Evolutionary conservation across 495 filamentous ascomycete species (phyloP).

Genomic region (Penicillium goetzii): DNA sequence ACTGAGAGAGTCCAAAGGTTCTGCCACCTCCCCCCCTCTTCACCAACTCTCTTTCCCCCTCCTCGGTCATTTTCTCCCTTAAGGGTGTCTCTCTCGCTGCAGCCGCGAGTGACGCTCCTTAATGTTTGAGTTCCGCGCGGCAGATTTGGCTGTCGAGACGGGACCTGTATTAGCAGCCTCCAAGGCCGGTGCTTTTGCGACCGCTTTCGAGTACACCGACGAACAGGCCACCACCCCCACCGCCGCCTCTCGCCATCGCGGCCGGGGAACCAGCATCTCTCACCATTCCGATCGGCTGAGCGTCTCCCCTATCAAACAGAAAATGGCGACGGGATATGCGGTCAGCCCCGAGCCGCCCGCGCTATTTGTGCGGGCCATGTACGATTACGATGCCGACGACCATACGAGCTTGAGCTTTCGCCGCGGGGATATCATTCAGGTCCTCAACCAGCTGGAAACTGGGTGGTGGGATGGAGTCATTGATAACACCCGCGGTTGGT

Average conservation of each 20-base stretch:
- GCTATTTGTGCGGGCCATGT: conserved; percentile 92
- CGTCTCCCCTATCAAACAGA: conserved; percentile 38
- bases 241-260: conserved; percentile 36
- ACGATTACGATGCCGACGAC: conserved; percentile 97
- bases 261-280: conserved; percentile 38
- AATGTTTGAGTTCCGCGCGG: conserved; percentile 43
- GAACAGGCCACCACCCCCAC: conserved; percentile 45
- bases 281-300: conserved; percentile 35
- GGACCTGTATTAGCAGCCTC: conserved; percentile 39
- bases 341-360: conserved; percentile 71
- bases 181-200: conserved; percentile 45
- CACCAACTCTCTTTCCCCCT: neutral
- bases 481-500: conserved; percentile 87
- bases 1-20: conserved; percentile 29
- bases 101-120: conserved; percentile 22
- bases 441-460: conserved; percentile 95
- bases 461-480: conserved; percentile 99
- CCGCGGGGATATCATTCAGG: conserved; percentile 94
- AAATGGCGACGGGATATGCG: conserved; percentile 55
- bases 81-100: conserved; percentile 16
- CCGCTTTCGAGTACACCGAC: conserved; percentile 52
- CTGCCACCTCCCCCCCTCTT: conserved; percentile 5
- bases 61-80: conserved; percentile 10
- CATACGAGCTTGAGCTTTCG: conserved; percentile 94
- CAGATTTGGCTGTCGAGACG: conserved; percentile 41